A percentile compares a stretch with the other conserved stretches of the same genome.
Conservation (phyloP, 768 basidiomycete species). For the Asterophora parasitica region DNA sequence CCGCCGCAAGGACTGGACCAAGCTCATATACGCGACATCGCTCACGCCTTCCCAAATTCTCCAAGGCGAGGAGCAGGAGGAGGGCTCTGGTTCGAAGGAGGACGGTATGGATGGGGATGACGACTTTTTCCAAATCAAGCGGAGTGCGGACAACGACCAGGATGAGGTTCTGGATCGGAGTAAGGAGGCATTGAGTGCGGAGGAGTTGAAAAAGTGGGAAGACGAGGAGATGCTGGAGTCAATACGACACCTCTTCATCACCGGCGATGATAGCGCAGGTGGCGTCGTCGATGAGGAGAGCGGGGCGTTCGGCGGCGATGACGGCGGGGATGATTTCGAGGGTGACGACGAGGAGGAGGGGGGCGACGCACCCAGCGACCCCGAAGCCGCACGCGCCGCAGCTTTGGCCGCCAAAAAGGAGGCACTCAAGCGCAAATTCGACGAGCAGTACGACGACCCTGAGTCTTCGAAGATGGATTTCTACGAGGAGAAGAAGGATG, state of each 20-base stretch:
- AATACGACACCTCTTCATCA: conserved; percentile 87
- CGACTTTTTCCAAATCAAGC: conserved; percentile 70
- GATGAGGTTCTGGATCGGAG: conserved; percentile 62
- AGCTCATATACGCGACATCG: conserved; percentile 71
- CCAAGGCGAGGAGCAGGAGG: conserved; percentile 29
- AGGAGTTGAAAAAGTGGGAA: conserved; percentile 70
- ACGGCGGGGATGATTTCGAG: conserved; percentile 23
- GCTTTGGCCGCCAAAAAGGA: conserved; percentile 85
- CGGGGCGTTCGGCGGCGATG: conserved; percentile 37
- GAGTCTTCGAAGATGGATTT: conserved; percentile 77
- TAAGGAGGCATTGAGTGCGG: conserved; percentile 51
- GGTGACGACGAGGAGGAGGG: conserved; percentile 20
- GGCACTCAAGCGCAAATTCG: conserved; percentile 88
- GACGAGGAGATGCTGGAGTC: conserved; percentile 83
- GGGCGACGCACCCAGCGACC: conserved; percentile 14
- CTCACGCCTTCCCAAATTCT: conserved; percentile 70
- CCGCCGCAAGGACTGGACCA: conserved; percentile 71
- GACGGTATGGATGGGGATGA: conserved; percentile 53
- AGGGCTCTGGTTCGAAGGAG: conserved; percentile 15
- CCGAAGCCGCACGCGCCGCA: conserved; percentile 38
- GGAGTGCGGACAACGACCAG: conserved; percentile 27
- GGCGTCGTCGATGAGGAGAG: conserved; percentile 36
- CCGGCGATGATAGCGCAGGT: conserved; percentile 38
- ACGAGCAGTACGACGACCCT: conserved; percentile 93
- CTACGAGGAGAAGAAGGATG: conserved; percentile 88